Evolutionary conservation across 2,329 filamentous ascomycete species (phyloP).

Genomic region (Sporothrix humicola): DNA sequence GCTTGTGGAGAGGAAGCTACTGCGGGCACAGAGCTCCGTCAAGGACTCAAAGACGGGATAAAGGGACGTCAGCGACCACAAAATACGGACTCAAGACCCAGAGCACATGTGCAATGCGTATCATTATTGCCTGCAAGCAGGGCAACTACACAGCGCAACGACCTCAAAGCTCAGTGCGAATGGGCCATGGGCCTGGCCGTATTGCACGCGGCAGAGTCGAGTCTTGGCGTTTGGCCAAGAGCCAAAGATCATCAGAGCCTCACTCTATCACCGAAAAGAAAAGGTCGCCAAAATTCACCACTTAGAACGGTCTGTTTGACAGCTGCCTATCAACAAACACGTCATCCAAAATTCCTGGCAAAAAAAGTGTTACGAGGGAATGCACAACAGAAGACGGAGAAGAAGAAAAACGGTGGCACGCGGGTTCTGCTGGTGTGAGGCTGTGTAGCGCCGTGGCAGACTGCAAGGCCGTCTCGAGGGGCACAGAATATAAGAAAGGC

Average conservation of each 20-base stretch:
- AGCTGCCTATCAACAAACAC: constrained; percentile 27
- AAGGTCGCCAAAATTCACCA: background rate
- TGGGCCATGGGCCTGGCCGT: background rate
- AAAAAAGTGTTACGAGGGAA: background rate
- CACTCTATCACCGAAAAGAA: background rate
- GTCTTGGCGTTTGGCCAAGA: background rate
- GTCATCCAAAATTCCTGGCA: constrained; percentile 10
- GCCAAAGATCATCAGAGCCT: background rate
- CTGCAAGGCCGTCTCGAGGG: constrained; percentile 13
- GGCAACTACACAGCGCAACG: background rate
- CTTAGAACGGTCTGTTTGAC: background rate
- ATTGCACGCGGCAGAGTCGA: background rate
- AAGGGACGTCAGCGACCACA: background rate
- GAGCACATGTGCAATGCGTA: background rate
- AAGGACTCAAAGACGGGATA: background rate
- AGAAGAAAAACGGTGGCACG: background rate
- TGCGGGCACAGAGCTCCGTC: background rate
- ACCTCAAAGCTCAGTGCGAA: background rate
- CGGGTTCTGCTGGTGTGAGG: background rate
- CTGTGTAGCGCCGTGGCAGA: constrained; percentile 24
- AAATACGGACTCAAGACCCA: background rate
- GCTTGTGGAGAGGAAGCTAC: background rate
- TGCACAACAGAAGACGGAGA: background rate
- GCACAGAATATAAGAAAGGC: constrained; percentile 13
- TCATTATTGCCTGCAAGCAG: background rate